Evolutionary conservation across 1,284 basidiomycete genomes (phyloP), one percentile per base, ranked within the genome.

Genomic region (Ustilago vetiveriae): DNA sequence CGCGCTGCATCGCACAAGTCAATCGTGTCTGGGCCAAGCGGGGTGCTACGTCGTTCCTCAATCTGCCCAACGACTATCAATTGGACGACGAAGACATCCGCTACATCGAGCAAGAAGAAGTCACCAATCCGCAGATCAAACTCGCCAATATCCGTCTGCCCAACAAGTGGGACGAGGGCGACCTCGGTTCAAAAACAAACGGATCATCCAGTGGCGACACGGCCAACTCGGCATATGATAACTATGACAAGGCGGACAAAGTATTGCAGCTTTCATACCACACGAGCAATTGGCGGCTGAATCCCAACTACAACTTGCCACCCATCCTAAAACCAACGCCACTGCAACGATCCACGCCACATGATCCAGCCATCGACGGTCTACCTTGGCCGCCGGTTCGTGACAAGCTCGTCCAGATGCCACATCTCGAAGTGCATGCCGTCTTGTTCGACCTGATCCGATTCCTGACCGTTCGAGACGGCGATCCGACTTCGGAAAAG

Each of bases 281-380:
- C 46, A 40, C 74, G 44, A 5, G 45, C 44, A 76, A 74, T 35
- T 51, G 46, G 29, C 47, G 53, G 7, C 14, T 45, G 19, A 66
- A 75, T 22, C 59, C 71, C 6, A 52, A 40, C 23, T 77, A 76
- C 54, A 39, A 27, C 14, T 59, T 77, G 19, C 76, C 76, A 2
- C 48, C 70, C 6, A 19, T 70, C 27, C 37, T 79, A 19, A 53
- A 46, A 24, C 71, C 71, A 10, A 70, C 72, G 3, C 43, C 65
- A 21, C 30, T 74, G 21, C 76, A 79, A 45, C 52, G 27, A 3
- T 52, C 67, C 22, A 60, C 56, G 14, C 69, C 71, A 23, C 75
- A 79, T 51, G 73, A 75, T 19, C 57, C 32, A 1, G 17, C 48
- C 2, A 54, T 79, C 37, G 76, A 79, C 22, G 10, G 23, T 9